Base-by-base conservation (phyloP, 371 early-diverging fungal genomes). In the Dichotomocladium elegans region DNA sequence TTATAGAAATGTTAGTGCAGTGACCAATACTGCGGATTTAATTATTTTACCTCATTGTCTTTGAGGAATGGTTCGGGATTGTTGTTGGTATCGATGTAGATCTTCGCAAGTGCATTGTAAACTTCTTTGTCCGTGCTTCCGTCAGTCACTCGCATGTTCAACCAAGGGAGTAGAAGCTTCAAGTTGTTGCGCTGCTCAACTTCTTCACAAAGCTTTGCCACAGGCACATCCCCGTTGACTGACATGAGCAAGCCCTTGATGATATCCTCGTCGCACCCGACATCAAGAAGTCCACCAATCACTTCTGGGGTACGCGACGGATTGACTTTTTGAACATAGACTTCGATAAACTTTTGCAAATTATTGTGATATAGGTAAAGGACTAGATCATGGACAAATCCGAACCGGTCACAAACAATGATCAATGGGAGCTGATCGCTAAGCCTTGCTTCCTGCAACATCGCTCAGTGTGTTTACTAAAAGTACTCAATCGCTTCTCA, bases 81-180 rank as follows among this genome's bases (percentile, higher is more conserved):
- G 72, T 93, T 93, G 86, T 98, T 98, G 69, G 92, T 95, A 71
- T 97, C 99, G 61, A 98, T 96, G 69, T 95, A 97, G 51, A 98
- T 95, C 85, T 97, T 98, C 61, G 96, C 99, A 42, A 98, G 73
- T 8, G 96, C 97, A 61, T 97, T 98, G 80, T 91, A 96, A 2
- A 98, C 88, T 43, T 87, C 89, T 7, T 86, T 72, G 57, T 96
- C 98, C 53, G 81, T 80, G 62, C 86, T 85, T 9, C 93, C 94
- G 53, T 93, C 92, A 63, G 89, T 87, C 40, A 91, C 83, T 67
- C 87, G 85, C 65, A 76, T 76, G 67, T 97, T 95, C 29, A 97
- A 78, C 91, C 92, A 97, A 31, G 94, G 95, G 44, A 95, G 76
- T 27, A 96, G 72, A 12, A 98, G 77, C 85, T 96, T 96, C 51